Base-by-base conservation (phyloP, 2,329 filamentous ascomycete species). In the Amauroascus niger region DNA sequence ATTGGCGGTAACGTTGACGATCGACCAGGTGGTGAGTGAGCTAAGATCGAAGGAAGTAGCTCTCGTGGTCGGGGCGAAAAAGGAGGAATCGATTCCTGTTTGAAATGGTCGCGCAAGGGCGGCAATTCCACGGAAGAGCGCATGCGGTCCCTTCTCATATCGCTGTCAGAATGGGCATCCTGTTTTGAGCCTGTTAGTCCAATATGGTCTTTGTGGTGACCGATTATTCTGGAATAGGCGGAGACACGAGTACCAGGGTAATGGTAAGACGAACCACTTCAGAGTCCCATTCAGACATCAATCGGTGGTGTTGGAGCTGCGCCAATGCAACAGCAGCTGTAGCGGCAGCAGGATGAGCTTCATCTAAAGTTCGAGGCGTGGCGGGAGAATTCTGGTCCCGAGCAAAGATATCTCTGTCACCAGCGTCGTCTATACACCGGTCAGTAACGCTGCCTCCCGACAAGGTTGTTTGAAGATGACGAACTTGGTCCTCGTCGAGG, bases 1-100 rank as follows among this genome's bases (percentile, higher is more conserved):
- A 91, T 79, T 2, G 90, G 88, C 26, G 90, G 89, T 22, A 95
- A 77, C 0, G 89, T 95, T 1, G 89, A 90, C 13, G 89, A 94
- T 58, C 90, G 86, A 52, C 86, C 88, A 6, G 88, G 86, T 0
- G 89, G 90, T 8, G 90, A 95, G 56, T 84, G 84, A 50, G 67
- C 69, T 35, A 95, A 73, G 54, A 93, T 87, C 0, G 88, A 95
- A 1, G 89, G 88, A 6, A 95, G 78, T 49, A 93, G 76, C 62
- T 91, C 87, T 64, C 86, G 80, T 54, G 81, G 79, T 58, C 73
- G 72, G 39, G 76, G 73, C 57, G 82, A 79, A 60, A 82, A 76
- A 24, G 79, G 77, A 18, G 82, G 81, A 55, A 84, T 84, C 0
- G 85, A 82, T 62, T 88, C 86, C 71, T 87, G 88, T 59, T 86